Base-by-base conservation (phyloP, 2,329 filamentous ascomycete genomes). In the Ceratocystis cacaofunesta region DNA sequence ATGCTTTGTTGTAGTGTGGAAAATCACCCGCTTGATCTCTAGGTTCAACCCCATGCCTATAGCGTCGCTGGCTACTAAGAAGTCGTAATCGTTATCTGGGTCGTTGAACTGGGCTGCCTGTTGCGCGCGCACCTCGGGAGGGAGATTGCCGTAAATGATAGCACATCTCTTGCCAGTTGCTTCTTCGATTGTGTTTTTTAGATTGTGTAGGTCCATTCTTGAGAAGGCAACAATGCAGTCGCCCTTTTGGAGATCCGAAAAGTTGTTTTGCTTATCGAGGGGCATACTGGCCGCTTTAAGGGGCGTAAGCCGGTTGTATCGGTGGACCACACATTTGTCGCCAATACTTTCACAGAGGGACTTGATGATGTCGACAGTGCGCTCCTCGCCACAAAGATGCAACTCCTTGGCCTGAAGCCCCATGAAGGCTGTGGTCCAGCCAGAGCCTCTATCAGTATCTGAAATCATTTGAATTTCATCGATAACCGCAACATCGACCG, bases 401-500 rank as follows among this genome's bases (percentile, higher is more conserved):
- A 99, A 79, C 72, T 99, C 94, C 70, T 86, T 87, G 3, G 90
- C 94, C 74, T 88, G 86, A 0, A 96, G 81, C 44, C 94, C 94
- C 4, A 99, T 78, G 15, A 97, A 79, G 1, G 94, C 94, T 70
- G 91, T 85, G 1, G 92, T 96, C 94, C 94, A 99, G 1, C 91
- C 92, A 86, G 88, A 95, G 1, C 95, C 94, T 70, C 94, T 86
- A 0, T 90, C 84, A 0, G 74, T 68, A 71, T 91, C 86, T 17
- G 84, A 86, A 70, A 99, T 90, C 94, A 99, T 97, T 75, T 99
- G 94, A 66, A 99, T 97, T 77, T 99, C 94, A 72, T 99, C 94
- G 68, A 99, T 92, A 69, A 99, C 92, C 1, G 90, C 92, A 44
- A 99, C 92, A 52, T 97, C 92, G 36, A 89, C 84, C 1, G 74